These are phyloP conservation scores for Zygoascus flipseniorum DNA, from an alignment of 805 yeast species.

Conservation along the genomic window DNA sequence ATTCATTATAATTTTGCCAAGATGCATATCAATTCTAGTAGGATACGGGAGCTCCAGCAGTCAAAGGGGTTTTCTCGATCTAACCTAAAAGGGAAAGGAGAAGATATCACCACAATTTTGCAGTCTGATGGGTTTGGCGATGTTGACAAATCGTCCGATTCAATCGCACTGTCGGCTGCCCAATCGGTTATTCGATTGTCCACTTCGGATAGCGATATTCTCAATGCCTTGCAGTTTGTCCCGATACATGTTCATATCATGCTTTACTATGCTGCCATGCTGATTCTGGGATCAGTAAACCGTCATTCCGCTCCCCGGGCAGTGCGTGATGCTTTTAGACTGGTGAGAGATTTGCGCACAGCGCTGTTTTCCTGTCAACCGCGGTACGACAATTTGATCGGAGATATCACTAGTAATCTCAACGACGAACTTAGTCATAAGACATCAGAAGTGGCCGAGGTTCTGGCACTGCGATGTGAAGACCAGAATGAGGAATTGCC, in stretches of 20 bases:
- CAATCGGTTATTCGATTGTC: conserved; percentile 52
- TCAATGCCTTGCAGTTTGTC: conserved; percentile 47
- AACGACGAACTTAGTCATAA: conserved; percentile 7
- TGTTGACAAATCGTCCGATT: conserved; percentile 9
- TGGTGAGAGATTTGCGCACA: conserved; percentile 8
- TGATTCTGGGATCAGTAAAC: conserved; percentile 31
- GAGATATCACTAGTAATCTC: conserved; percentile 6
- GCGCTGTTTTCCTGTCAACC: conserved; percentile 6
- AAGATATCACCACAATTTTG: background rate
- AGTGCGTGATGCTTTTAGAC: conserved; percentile 4
- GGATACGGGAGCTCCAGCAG: conserved; percentile 28
- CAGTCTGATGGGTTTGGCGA: background rate
- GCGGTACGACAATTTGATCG: conserved; percentile 2
- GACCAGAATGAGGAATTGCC: conserved; percentile 1
- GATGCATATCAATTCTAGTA: conserved; percentile 51
- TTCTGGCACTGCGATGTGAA: background rate
- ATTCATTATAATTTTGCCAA: conserved; percentile 68
- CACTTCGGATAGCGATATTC: conserved; percentile 49
- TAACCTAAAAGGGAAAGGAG: background rate
- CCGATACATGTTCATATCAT: conserved; percentile 69
- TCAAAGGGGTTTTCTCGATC: background rate
- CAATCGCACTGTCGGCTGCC: conserved; percentile 54
- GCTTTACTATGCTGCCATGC: conserved; percentile 58
- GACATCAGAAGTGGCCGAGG: conserved; percentile 2
- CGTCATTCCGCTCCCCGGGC: conserved; percentile 11